Evolutionary conservation across 306 rosid species (phyloP).

Genomic region (Begonia masoniana): DNA sequence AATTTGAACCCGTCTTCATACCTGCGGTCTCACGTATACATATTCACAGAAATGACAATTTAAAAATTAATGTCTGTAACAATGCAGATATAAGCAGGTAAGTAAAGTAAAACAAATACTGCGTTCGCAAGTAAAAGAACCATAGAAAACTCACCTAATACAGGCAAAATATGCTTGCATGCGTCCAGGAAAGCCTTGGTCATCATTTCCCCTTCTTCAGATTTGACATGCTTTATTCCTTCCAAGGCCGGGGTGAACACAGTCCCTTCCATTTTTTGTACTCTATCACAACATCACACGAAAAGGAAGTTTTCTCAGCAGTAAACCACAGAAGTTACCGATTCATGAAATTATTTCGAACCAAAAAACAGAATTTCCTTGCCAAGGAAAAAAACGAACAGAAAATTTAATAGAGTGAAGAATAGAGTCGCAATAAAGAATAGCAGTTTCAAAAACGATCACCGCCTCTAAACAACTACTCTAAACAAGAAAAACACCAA

Average conservation of each 20-base stretch:
- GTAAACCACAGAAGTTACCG: not conserved
- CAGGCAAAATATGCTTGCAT: slow-evolving; percentile 83
- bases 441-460: not conserved
- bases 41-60: no score
- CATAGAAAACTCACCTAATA: slow-evolving; percentile 45
- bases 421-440: no score
- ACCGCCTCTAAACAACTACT: not conserved
- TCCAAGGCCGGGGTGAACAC: slow-evolving; percentile 70
- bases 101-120: no score
- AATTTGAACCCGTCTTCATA: no score
- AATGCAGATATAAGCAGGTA: no score
- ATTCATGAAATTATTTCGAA: no score
- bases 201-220: slow-evolving; percentile 63
- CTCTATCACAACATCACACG: slow-evolving; percentile 20
- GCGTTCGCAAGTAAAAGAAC: slow-evolving; percentile 3
- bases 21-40: no score
- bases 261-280: slow-evolving; percentile 57
- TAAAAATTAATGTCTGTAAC: no score
- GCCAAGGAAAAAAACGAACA: not conserved
- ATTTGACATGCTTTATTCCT: slow-evolving; percentile 56
- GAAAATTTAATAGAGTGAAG: not conserved
- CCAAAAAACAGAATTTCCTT: no score
- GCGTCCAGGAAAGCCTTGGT: slow-evolving; percentile 79
- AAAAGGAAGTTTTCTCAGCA: not conserved
- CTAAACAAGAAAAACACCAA: not conserved